A percentile compares a stretch with the other conserved stretches of the same genome.
phyloP scores from a whole-genome alignment of 768 basidiomycete genomes.

The Fomitopsis serialis region DNA sequence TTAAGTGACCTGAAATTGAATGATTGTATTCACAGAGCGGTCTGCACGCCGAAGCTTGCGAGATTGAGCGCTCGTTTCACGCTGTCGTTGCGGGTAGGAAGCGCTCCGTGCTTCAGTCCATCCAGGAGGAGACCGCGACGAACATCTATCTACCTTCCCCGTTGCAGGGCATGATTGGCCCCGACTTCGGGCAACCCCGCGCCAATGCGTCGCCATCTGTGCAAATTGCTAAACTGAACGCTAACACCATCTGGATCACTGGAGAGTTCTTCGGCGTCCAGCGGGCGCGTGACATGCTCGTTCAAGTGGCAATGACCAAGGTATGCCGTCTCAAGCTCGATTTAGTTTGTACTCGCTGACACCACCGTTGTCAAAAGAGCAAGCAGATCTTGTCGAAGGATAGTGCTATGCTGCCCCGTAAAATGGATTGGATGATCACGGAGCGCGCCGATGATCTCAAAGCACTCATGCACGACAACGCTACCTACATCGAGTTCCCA shows the following conservation, averaged over 20 bases:
- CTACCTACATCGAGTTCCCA: conserved; percentile 92
- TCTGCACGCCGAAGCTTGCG: conserved; percentile 83
- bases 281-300: conserved; percentile 91
- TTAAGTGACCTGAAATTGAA: neutral
- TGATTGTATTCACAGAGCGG: conserved; percentile 56
- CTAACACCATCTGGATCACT: conserved; percentile 90
- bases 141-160: conserved; percentile 95
- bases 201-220: conserved; percentile 35
- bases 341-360: neutral
- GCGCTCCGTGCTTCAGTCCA: conserved; percentile 78
- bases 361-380: conserved; percentile 46
- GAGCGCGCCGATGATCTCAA: conserved; percentile 93
- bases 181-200: conserved; percentile 39
- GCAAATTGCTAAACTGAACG: conserved; percentile 43
- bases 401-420: conserved; percentile 90
- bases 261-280: conserved; percentile 97
- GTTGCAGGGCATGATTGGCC: conserved; percentile 78
- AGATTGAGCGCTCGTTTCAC: conserved; percentile 94
- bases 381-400: conserved; percentile 89
- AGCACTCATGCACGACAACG: conserved; percentile 92
- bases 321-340: conserved; percentile 30
- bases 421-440: conserved; percentile 98
- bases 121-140: conserved; percentile 95
- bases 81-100: conserved; percentile 88
- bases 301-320: conserved; percentile 82